phyloP scores from a whole-genome alignment of 1,284 basidiomycete species.

The Tylopilus orsonianus region DNA sequence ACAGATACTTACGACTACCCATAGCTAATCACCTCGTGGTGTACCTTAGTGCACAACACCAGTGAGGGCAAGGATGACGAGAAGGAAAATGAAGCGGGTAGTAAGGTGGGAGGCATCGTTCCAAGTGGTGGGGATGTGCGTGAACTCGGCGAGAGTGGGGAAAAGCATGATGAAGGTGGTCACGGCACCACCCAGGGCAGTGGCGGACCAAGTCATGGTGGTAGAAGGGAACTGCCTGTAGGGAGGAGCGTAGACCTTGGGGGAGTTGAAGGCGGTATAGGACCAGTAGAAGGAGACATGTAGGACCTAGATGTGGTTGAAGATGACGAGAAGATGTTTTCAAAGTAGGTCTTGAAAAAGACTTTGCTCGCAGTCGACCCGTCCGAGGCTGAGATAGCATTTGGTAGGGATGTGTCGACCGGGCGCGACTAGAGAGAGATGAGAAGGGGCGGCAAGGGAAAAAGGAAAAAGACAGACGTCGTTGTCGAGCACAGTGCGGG shows the following conservation, averaged over 20 bases:
- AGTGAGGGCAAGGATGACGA: constrained; percentile 84
- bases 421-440: constrained; percentile 68
- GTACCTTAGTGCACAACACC: too few relatives aligned
- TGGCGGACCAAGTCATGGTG: constrained; percentile 91
- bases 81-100: constrained; percentile 82
- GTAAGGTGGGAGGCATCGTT: constrained; percentile 94
- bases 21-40: too few relatives aligned
- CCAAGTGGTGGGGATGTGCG: constrained; percentile 97
- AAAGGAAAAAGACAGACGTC: constrained; percentile 52
- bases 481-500: constrained; percentile 87
- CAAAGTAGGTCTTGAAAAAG: constrained; percentile 97
- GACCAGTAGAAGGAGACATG: constrained; percentile 92
- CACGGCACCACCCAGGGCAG: constrained; percentile 88
- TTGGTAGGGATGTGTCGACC: constrained; percentile 86
- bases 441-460: neutral
- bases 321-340: constrained; percentile 97
- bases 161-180: constrained; percentile 88
- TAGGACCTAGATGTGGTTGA: constrained; percentile 95
- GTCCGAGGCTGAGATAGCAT: constrained; percentile 87
- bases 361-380: constrained; percentile 89
- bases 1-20: too few relatives aligned
- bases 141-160: constrained; percentile 90
- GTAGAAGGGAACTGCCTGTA: constrained; percentile 57
- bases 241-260: constrained; percentile 82
- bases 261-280: constrained; percentile 95